A percentile compares a stretch with the other conserved stretches of the same genome.
Conservation (phyloP, 176 grass and related monocot genomes). For the Carex parvula region DNA sequence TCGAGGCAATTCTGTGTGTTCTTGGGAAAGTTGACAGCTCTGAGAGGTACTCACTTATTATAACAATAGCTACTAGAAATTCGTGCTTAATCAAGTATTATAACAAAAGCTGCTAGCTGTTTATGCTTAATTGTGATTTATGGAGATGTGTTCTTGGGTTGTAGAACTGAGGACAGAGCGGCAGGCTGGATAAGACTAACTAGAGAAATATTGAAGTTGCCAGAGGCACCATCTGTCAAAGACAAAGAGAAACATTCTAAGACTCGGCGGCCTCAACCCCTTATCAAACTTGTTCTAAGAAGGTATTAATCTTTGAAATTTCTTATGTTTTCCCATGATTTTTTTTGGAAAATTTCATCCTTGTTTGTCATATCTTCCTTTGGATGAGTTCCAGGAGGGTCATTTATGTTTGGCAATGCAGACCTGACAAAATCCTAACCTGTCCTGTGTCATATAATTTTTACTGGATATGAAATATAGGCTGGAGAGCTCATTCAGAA, state of each 20-base stretch:
- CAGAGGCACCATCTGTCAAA: constrained; percentile 97
- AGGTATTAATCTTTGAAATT: constrained; percentile 30
- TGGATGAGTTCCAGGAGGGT: neutral
- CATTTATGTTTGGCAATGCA: constrained; percentile 6
- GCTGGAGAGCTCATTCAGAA: constrained; percentile 95
- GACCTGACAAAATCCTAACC: constrained; percentile 3
- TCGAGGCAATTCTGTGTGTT: constrained; percentile 96
- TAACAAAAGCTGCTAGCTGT: neutral
- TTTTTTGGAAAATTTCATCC: constrained; percentile 24
- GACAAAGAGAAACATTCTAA: constrained; percentile 83
- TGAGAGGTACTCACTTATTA: constrained; percentile 56
- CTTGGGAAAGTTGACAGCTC: constrained; percentile 93
- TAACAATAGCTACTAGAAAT: neutral
- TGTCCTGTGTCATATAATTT: constrained; percentile 25
- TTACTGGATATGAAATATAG: constrained; percentile 35
- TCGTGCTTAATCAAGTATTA: neutral
- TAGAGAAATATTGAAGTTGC: constrained; percentile 97
- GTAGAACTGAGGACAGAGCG: constrained; percentile 92
- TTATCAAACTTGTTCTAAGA: constrained; percentile 96
- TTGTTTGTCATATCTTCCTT: constrained; percentile 12
- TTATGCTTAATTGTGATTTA: constrained; percentile 15
- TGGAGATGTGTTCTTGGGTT: constrained; percentile 22
- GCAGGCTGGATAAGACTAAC: constrained; percentile 95
- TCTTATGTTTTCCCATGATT: neutral
- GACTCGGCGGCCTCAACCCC: constrained; percentile 82